phyloP scores from a whole-genome alignment of 2,329 filamentous ascomycete species.

The Lecanicillium sp. region DNA sequence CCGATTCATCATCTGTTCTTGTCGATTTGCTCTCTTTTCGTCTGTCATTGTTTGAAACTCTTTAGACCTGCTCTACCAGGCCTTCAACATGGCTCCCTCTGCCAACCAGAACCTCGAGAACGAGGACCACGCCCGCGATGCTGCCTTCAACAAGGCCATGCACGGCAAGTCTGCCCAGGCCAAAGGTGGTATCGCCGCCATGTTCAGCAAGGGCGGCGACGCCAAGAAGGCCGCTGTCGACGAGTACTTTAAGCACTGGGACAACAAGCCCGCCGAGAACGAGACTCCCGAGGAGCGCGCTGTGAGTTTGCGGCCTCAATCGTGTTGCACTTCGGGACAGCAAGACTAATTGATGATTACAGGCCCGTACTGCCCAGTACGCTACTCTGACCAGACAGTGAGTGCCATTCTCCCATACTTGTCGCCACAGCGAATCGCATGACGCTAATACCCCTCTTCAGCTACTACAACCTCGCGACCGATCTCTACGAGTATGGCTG shows the following conservation, averaged over 20 bases:
- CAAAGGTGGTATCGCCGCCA: constrained; percentile 69
- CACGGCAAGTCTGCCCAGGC: constrained; percentile 67
- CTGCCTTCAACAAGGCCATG: constrained; percentile 82
- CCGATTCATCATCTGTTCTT: not conserved
- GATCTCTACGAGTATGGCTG: constrained; percentile 96
- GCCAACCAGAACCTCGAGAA: constrained; percentile 56
- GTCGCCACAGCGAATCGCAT: not conserved
- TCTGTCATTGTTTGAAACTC: not conserved
- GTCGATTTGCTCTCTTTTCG: not conserved
- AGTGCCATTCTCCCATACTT: constrained; percentile 29
- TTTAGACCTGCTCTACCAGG: constrained; percentile 16
- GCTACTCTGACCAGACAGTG: constrained; percentile 90
- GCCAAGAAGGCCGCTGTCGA: constrained; percentile 79
- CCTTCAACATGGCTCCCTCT: constrained; percentile 39
- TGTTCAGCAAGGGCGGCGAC: constrained; percentile 71
- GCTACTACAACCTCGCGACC: constrained; percentile 96
- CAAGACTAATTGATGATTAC: constrained; percentile 36
- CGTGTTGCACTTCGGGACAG: constrained; percentile 14
- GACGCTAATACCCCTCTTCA: constrained; percentile 28
- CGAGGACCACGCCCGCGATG: constrained; percentile 81
- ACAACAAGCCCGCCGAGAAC: constrained; percentile 69
- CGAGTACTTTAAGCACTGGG: constrained; percentile 96
- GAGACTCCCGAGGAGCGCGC: constrained; percentile 82
- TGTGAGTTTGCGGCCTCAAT: constrained; percentile 41
- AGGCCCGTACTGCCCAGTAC: constrained; percentile 72